Evolutionary conservation across 2,329 filamentous ascomycete genomes (phyloP), one percentile per base, ranked within the genome.

Genomic region (Alternaria tenuissima): DNA sequence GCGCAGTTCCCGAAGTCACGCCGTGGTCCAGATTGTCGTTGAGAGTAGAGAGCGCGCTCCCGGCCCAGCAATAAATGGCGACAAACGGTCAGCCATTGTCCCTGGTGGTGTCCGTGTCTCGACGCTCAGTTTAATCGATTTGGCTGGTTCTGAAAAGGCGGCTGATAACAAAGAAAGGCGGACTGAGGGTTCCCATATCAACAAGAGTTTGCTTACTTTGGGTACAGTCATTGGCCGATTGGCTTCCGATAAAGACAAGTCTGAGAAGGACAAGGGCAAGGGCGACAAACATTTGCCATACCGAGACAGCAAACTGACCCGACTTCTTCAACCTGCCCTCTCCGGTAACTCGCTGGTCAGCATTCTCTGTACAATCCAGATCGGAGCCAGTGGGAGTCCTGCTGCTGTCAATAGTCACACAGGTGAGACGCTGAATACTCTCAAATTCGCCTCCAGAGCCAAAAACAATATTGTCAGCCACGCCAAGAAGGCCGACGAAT

Each of bases 401-500:
- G 91, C 92, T 1, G 81, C 88, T 4, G 86, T 89, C 20, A 90
- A 88, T 69, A 91, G 86, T 22, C 92, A 97, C 72, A 92, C 91
- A 0, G 87, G 87, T 18, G 95, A 99, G 80, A 98, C 94, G 0
- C 81, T 99, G 56, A 99, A 97, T 76, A 99, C 95, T 0, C 83
- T 99, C 62, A 99, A 98, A 72, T 99, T 99, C 75, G 95, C 95
- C 2, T 95, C 94, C 11, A 88, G 95, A 71, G 95, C 95, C 44
- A 97, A 97, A 84, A 99, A 99, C 80, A 99, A 91, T 76, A 97
- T 99, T 73, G 90, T 98, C 75, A 97, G 93, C 70, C 94, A 98
- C 80, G 95, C 95, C 34, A 98, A 97, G 84, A 91, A 89, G 75
- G 94, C 94, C 7, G 93, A 96, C 68, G 95, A 98, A 78, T 93